Percentiles rank a stretch among this genome's conserved stretches.
Evolutionary conservation across 164 flowering plant genomes (phyloP).

Genomic region (Magnolia kwangsiensis): DNA sequence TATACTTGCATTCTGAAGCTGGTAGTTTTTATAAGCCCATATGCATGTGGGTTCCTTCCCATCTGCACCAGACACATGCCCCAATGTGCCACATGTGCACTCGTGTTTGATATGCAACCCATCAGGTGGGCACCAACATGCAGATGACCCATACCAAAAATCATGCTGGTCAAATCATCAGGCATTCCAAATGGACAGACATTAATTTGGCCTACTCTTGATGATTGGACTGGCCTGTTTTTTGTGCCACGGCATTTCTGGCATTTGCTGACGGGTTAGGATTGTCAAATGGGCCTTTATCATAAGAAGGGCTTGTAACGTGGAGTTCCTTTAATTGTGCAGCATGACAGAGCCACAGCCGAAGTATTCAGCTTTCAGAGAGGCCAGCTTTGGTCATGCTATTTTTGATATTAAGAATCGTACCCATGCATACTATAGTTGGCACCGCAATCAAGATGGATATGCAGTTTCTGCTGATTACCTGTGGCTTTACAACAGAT

Average conservation of each 20-base stretch:
- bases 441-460: slow-evolving; percentile 58
- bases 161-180: too few species aligned
- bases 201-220: neutral
- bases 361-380: slow-evolving; percentile 46
- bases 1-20: neutral
- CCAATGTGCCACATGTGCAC: too few species aligned
- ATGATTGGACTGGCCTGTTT: neutral
- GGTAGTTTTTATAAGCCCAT: neutral
- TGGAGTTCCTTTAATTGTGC: slow-evolving; percentile 7
- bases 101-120: too few species aligned
- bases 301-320: neutral
- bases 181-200: too few species aligned
- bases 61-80: neutral
- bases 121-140: neutral
- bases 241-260: too few species aligned
- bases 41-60: neutral
- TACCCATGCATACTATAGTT: slow-evolving; percentile 49
- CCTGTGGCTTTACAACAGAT: slow-evolving; percentile 42
- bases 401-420: slow-evolving; percentile 49
- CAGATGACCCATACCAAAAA: neutral
- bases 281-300: too few species aligned
- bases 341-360: slow-evolving; percentile 58
- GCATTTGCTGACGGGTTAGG: too few species aligned
- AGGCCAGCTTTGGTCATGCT: slow-evolving; percentile 58
- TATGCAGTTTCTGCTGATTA: slow-evolving; percentile 40